phyloP scores from a whole-genome alignment of 2,329 filamentous ascomycete genomes.

The Gyromitra esculenta region DNA sequence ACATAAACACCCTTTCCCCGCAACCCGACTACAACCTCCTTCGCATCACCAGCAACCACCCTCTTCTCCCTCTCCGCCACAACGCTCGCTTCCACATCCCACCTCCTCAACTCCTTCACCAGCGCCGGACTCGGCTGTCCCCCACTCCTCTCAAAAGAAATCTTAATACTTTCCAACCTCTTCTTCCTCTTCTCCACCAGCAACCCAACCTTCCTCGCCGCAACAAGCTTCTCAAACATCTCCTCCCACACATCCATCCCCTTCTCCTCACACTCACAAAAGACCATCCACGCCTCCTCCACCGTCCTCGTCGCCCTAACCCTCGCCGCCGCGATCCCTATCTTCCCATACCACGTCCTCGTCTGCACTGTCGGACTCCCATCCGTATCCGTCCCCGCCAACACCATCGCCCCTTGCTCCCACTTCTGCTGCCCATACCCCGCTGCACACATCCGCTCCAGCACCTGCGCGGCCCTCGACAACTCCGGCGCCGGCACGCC shows the following conservation, averaged over 20 bases:
- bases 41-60: slow-evolving; percentile 52
- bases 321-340: not conserved
- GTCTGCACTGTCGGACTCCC: slow-evolving; percentile 55
- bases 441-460: slow-evolving; percentile 55
- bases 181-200: not conserved
- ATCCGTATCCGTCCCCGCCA: slow-evolving; percentile 55
- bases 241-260: slow-evolving; percentile 50
- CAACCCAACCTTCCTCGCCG: slow-evolving; percentile 34
- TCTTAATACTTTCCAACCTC: not conserved
- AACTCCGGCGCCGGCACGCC: slow-evolving; percentile 17
- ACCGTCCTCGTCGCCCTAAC: slow-evolving; percentile 57
- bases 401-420: slow-evolving; percentile 55
- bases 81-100: slow-evolving; percentile 7
- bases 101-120: not conserved
- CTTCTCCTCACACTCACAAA: slow-evolving; percentile 25
- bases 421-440: slow-evolving; percentile 54
- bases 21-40: slow-evolving; percentile 53
- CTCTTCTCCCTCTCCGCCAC: not conserved
- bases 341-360: slow-evolving; percentile 46
- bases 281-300: slow-evolving; percentile 57
- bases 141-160: not conserved
- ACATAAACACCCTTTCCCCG: slow-evolving; percentile 52
- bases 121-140: not conserved
- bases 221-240: slow-evolving; percentile 55
- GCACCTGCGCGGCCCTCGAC: slow-evolving; percentile 52